Evolutionary conservation across 441 rosid genomes (phyloP).

Genomic region (Jatropha podagrica): DNA sequence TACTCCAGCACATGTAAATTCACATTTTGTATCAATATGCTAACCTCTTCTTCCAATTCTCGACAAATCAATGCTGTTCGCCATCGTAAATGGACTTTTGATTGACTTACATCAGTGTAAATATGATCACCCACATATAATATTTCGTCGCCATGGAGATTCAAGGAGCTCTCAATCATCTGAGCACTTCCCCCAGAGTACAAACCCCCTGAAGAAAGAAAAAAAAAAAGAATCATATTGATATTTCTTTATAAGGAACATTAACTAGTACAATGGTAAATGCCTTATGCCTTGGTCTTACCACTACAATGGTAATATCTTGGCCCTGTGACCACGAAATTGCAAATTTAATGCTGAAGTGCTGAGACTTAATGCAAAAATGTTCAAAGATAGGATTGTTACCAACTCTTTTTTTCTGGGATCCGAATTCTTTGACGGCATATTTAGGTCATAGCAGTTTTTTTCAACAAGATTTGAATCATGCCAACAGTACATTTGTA

Average conservation of each 20-base stretch:
- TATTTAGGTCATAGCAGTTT: not conserved
- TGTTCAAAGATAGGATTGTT: not conserved
- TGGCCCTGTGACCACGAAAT: not conserved
- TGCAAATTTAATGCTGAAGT: not conserved
- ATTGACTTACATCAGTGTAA: conserved; percentile 94
- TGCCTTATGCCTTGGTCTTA: not conserved
- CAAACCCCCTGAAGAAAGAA: conserved; percentile 62
- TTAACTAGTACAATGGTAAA: not conserved
- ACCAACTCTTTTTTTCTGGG: not conserved
- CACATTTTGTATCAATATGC: conserved; percentile 10
- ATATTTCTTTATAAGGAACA: conserved; percentile 1
- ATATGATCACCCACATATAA: conserved; percentile 96
- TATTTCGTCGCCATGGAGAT: conserved; percentile 90
- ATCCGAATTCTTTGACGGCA: not conserved
- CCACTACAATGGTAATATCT: not conserved
- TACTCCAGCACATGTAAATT: not conserved
- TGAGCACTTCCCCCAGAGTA: conserved; percentile 99
- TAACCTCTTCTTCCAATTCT: conserved; percentile 94
- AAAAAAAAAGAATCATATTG: conserved; percentile 7
- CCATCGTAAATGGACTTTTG: conserved; percentile 94
- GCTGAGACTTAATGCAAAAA: not conserved
- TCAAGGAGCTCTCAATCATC: conserved; percentile 86
- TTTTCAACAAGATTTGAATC: not conserved
- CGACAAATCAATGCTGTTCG: conserved; percentile 95
- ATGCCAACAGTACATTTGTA: not conserved